Evolutionary conservation across 768 basidiomycete species (phyloP).

Genomic region (Boletus huronensis): DNA sequence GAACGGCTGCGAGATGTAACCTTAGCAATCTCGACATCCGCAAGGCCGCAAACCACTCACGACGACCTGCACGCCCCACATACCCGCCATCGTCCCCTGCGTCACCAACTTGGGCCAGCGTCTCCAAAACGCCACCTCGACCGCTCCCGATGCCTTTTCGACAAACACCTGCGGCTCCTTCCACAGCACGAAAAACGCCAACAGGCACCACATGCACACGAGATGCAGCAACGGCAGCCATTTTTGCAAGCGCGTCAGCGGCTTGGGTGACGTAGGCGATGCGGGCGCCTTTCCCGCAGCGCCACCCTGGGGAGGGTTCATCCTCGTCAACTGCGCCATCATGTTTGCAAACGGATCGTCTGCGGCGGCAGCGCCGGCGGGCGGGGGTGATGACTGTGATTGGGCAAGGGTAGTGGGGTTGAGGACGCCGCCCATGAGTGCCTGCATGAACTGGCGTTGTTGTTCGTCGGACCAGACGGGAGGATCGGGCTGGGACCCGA

Average conservation of each 20-base stretch:
- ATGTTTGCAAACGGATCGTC: slow-evolving; percentile 50
- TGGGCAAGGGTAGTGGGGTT: slow-evolving; percentile 28
- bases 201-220: slow-evolving; percentile 56
- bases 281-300: slow-evolving; percentile 28
- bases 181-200: slow-evolving; percentile 67
- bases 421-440: slow-evolving; percentile 46
- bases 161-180: slow-evolving; percentile 54
- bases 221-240: slow-evolving; percentile 66
- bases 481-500: slow-evolving; percentile 40
- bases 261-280: slow-evolving; percentile 20
- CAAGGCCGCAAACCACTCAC: slow-evolving; percentile 36
- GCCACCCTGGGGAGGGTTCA: slow-evolving; percentile 23
- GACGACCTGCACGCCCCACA: slow-evolving; percentile 53
- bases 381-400: slow-evolving; percentile 9
- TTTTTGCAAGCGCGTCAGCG: slow-evolving; percentile 52
- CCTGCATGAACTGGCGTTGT: slow-evolving; percentile 64
- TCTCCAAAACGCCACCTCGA: slow-evolving; percentile 43
- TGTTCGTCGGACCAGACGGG: slow-evolving; percentile 67
- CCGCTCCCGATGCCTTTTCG: slow-evolving; percentile 33
- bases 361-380: too few species aligned
- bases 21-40: slow-evolving; percentile 1
- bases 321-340: slow-evolving; percentile 31
- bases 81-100: slow-evolving; percentile 33
- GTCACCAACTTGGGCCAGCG: slow-evolving; percentile 61
- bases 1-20: slow-evolving; percentile 51